A percentile compares a stretch with the other conserved stretches of the same genome.
phyloP scores from a whole-genome alignment of 2,329 filamentous ascomycete species.

The Epichloe scottii region DNA sequence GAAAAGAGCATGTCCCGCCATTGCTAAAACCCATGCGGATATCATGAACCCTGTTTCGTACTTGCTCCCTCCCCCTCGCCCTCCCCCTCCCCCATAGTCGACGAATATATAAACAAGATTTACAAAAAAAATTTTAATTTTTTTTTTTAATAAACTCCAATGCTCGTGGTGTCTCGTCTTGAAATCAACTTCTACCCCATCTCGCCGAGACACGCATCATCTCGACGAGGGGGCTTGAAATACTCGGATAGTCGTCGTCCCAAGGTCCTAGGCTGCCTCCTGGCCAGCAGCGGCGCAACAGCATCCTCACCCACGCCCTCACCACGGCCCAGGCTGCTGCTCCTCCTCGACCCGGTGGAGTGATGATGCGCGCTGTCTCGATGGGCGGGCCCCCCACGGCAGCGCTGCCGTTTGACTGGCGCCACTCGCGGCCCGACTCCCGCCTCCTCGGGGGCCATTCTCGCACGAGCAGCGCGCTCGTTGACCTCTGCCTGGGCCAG shows the following conservation, averaged over 20 bases:
- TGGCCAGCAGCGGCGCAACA: neutral
- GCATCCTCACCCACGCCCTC: neutral
- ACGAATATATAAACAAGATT: too few relatives aligned
- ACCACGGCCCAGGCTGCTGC: conserved; percentile 4
- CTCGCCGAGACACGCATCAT: neutral
- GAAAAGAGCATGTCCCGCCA: too few relatives aligned
- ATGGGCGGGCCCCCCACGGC: neutral
- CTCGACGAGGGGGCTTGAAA: conserved; percentile 8
- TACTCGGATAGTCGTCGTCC: conserved; percentile 9
- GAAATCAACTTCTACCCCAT: neutral
- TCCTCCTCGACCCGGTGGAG: conserved; percentile 5
- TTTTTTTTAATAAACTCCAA: too few relatives aligned
- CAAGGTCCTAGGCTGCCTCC: conserved; percentile 5
- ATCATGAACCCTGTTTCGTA: too few relatives aligned
- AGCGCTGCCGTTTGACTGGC: too few relatives aligned
- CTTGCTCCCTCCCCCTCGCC: too few relatives aligned
- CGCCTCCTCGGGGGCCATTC: neutral
- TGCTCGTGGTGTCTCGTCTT: neutral
- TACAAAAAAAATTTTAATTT: too few relatives aligned
- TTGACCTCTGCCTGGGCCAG: conserved; percentile 9
- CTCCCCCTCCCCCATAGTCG: too few relatives aligned
- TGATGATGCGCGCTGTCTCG: conserved; percentile 9
- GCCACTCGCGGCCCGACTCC: neutral
- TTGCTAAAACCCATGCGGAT: too few relatives aligned
- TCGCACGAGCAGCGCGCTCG: conserved; percentile 5